These are phyloP conservation scores for Theileria sp. DNA, from an alignment of 169 alveolate species.

Conservation along the genomic window DNA sequence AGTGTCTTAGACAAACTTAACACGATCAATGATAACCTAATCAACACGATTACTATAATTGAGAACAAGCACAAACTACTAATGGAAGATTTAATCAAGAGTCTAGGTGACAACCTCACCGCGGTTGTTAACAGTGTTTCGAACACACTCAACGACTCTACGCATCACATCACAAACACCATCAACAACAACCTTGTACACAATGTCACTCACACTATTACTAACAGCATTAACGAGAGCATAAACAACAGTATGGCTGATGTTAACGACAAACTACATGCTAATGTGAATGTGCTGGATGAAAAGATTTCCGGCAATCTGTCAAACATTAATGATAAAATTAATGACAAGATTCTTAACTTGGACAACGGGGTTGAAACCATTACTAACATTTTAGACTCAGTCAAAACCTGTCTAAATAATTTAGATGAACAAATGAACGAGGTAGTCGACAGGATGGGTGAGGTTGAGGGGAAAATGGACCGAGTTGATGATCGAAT, in stretches of 20 bases:
- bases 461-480: not conserved
- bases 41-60: not conserved
- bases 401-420: not conserved
- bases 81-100: conserved; percentile 24
- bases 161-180: conserved; percentile 24
- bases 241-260: not conserved
- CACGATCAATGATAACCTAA: conserved; percentile 1
- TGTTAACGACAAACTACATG: not conserved
- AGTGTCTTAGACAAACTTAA: not conserved
- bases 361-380: not conserved
- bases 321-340: not conserved
- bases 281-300: not conserved
- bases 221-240: not conserved
- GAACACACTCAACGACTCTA: not conserved
- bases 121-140: conserved; percentile 19
- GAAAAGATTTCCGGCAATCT: not conserved
- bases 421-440: not conserved
- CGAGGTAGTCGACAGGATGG: not conserved
- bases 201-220: not conserved
- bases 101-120: conserved; percentile 32
- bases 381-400: not conserved
- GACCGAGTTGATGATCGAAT: not conserved
- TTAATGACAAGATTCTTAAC: not conserved
- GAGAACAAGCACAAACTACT: not conserved
- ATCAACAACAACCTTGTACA: conserved; percentile 22